Conservation (phyloP, 108 stramenopile species). For the Nitzschia putrida region DNA sequence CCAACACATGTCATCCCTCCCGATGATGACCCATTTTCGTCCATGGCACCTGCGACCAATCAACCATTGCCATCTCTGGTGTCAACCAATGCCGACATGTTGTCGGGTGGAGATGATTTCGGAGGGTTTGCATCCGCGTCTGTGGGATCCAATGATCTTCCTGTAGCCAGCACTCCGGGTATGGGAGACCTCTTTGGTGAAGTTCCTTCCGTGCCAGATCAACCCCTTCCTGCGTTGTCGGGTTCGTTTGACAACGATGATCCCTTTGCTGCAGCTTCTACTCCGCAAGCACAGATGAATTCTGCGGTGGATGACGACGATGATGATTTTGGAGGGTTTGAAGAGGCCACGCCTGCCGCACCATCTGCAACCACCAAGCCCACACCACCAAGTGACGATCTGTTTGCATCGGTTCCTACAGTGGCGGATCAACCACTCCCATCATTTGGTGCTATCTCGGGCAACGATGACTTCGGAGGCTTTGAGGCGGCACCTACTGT, state of each 20-base stretch:
- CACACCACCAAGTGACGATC: background rate
- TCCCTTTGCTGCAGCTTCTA: too few relatives aligned
- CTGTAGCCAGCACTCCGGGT: too few relatives aligned
- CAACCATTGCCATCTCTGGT: conserved; percentile 9
- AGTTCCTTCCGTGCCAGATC: too few relatives aligned
- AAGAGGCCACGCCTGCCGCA: conserved; percentile 6
- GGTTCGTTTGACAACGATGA: too few relatives aligned
- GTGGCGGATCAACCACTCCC: background rate
- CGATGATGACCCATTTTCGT: background rate
- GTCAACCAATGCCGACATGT: background rate
- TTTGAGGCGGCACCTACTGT: conserved; percentile 21
- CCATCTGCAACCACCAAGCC: background rate
- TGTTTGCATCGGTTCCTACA: background rate
- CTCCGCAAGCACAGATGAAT: too few relatives aligned
- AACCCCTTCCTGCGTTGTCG: too few relatives aligned
- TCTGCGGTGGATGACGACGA: conserved; percentile 18
- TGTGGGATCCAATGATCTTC: too few relatives aligned
- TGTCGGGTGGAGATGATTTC: conserved; percentile 15
- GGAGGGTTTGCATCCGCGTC: conserved; percentile 26
- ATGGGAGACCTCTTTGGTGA: too few relatives aligned
- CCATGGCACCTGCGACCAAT: background rate
- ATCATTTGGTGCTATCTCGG: background rate
- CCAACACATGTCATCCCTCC: background rate
- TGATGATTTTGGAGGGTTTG: conserved; percentile 52
- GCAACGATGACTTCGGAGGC: conserved; percentile 41